These are phyloP conservation scores for Myriosclerotinia curreyana DNA, from an alignment of 2,329 filamentous ascomycete species.

Conservation along the genomic window DNA sequence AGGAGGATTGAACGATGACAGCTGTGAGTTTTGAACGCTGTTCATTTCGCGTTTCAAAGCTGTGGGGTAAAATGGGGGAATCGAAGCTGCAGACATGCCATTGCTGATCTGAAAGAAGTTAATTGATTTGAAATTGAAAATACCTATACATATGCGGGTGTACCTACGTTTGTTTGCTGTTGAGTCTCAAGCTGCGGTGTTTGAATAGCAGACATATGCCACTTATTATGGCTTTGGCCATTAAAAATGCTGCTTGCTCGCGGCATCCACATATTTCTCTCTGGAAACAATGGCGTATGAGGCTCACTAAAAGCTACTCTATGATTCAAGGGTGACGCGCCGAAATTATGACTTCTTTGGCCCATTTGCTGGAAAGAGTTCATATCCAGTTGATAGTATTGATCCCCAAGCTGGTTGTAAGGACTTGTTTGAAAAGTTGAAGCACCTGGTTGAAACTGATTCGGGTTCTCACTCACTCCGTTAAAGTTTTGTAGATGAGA, in stretches of 20 bases:
- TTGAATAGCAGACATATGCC: too few relatives aligned
- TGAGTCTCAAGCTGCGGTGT: neutral
- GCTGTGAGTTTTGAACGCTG: neutral
- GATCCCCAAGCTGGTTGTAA: neutral
- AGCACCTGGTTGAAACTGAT: neutral
- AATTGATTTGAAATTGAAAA: too few relatives aligned
- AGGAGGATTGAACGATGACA: neutral
- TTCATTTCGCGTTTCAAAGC: neutral
- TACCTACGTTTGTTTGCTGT: neutral
- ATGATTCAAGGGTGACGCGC: neutral
- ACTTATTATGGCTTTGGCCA: neutral
- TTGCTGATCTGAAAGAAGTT: neutral
- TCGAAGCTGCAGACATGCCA: neutral
- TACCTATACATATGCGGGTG: neutral
- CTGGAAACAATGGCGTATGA: neutral
- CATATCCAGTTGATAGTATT: neutral
- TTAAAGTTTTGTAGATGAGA: neutral
- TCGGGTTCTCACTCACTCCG: too few relatives aligned
- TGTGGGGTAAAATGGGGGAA: too few relatives aligned
- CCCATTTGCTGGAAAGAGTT: neutral
- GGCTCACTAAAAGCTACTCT: neutral
- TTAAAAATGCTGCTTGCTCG: too few relatives aligned
- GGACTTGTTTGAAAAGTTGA: fast-evolving
- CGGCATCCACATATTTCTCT: conserved; percentile 3
- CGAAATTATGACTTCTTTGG: neutral